Conservation (phyloP, 352 stramenopile species). For the Globisporangium rhizosaccharum region DNA sequence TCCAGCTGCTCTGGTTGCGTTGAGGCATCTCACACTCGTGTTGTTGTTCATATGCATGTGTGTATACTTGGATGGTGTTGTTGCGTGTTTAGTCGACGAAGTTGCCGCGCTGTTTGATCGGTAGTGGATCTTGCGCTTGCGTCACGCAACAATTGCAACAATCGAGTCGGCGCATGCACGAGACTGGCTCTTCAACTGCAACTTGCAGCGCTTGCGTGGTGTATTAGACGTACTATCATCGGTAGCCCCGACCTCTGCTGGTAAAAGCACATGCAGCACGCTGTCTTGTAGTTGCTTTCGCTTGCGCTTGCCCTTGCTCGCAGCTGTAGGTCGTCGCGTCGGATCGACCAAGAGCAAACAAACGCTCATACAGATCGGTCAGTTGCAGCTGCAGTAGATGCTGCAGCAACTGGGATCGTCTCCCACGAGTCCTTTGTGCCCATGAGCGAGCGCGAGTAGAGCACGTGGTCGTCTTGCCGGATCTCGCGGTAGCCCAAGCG, state of each 20-base stretch:
- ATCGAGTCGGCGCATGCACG: not conserved
- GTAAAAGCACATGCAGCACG: not conserved
- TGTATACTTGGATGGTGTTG: not conserved
- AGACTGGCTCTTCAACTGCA: not conserved
- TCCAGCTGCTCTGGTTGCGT: no score
- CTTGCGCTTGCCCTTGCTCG: not conserved
- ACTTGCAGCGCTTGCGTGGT: not conserved
- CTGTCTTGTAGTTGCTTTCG: not conserved
- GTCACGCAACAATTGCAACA: not conserved
- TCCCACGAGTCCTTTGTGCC: slow-evolving; percentile 69
- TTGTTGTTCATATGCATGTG: not conserved
- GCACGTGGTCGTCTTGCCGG: slow-evolving; percentile 47
- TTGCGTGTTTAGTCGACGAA: not conserved
- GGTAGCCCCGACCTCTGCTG: not conserved
- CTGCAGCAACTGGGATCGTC: slow-evolving; percentile 15
- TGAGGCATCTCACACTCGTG: no score
- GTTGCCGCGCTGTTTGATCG: not conserved
- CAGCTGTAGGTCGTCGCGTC: not conserved
- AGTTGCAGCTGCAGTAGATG: not conserved
- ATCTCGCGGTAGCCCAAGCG: slow-evolving; percentile 45
- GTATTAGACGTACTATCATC: not conserved
- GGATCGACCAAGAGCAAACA: no score
- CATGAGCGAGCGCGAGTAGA: slow-evolving; percentile 62
- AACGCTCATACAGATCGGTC: not conserved
- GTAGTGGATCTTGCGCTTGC: not conserved